Base-by-base conservation (phyloP, 1,284 basidiomycete species). In the Leccinum solheimii region DNA sequence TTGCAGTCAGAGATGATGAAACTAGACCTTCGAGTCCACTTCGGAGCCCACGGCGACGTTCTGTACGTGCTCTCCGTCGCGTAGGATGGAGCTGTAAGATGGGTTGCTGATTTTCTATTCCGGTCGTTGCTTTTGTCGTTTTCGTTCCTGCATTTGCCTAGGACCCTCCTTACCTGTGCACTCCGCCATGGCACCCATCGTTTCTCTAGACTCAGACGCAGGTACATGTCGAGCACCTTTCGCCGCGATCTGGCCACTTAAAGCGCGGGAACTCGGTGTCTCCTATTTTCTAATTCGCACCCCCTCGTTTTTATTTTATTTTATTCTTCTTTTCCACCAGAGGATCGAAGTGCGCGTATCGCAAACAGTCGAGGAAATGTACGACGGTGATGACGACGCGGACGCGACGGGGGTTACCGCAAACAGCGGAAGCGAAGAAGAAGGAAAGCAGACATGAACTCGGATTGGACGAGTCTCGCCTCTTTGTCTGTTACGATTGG, bases 201-300 rank as follows among this genome's bases (percentile, higher is more conserved):
- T 45, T 23, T 50, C 23, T 50, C 14, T 50, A 21, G 13, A 23
- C 48, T 23, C 23, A 49, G 48, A 16, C 32, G 30, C 21, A 5
- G 9, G 34, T 7, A 6, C 3, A 6, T 13, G 23, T 13, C 19
- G 49, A 67, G 16, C 10, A 55, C 13, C 40, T 45, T 9, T 23
- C 6, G 7, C 13, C 52, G 8, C 59, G 54, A n/a, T 34, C 61
- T 8, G 23, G 55, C 11, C 34, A 63, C 11, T 5, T 59, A 36
- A 54, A 49, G 30, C 55, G 27, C 2, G n/a, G 14, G 3, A 27
- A 30, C 8, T 57, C 61, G 61, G 69, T 69, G 23, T 10, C 67
- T 67, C 40, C 21, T 11, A 11, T n/a, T 3, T 4, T 43, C n/a
- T 19, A 10, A 43, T 19, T 19, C 19, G 19, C n/a, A n/a, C 10